Evolutionary conservation across 169 alveolate species (phyloP), one percentile per base, ranked within the genome.

Genomic region (Plasmodium malariae): DNA sequence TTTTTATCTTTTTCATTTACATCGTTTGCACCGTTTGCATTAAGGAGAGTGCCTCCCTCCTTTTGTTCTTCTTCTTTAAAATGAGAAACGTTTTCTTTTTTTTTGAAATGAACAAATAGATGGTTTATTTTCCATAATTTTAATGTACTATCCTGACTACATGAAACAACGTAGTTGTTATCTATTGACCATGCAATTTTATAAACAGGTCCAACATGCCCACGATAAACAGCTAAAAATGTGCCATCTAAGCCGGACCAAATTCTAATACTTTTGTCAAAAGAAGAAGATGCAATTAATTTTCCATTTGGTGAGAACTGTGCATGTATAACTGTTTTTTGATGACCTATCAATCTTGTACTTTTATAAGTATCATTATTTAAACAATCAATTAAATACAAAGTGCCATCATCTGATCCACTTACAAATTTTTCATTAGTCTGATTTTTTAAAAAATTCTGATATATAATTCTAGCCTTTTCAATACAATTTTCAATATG

Each of bases 121-220:
- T 97, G 95, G 62, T 95, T 95, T 7, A 97, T 96, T 72, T 97
- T 97, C 99, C 99, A 97, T 37, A 98, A 95, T 91, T 98, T 98
- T 74, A 98, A 94, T 1, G 99, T 98, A 57, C 98, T 93, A 95
- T 98, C 99, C 62, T 97, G 97, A 54, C 99, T 96, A 43, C 98
- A 98, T 63, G 98, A 93, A 49, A 98, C 99, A 57, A 99, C 89
- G 74, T 97, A 94, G 71, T 98, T 94, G 65, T 98, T 97, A 94
- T 98, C 99, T 12, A 99, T 97, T n/a, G 99, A 94, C 99, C 99
- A 98, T 2, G 98, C 96, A 48, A 98, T 96, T 94, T 97, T 97
- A 92, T 98, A 99, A 3, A 98, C 99, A 48, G 98, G 96, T 1
- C 99, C 99, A 1, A 98, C 99, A 94, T 99, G 99, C 21, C 99